phyloP scores from a whole-genome alignment of 805 yeast genomes.

The Candida maris region DNA sequence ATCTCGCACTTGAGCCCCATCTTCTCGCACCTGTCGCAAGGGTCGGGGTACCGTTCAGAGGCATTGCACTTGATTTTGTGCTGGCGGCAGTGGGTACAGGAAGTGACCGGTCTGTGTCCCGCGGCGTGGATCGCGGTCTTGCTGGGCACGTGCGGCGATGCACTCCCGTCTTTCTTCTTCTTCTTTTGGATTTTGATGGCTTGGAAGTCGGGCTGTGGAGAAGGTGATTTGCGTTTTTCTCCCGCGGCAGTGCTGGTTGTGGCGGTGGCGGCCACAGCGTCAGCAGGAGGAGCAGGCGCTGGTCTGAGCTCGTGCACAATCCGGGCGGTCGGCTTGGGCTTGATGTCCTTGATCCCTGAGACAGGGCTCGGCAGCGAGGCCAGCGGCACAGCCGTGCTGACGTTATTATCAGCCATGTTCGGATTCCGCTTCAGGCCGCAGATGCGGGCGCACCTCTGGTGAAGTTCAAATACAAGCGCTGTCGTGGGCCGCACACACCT shows the following conservation, averaged over 20 bases:
- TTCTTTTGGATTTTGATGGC: slow-evolving; percentile 1
- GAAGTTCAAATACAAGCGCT: too few relatives aligned
- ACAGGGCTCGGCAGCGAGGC: too few relatives aligned
- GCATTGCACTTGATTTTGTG: slow-evolving; percentile 95
- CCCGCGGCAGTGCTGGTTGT: too few relatives aligned
- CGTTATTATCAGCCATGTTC: not conserved
- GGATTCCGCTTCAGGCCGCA: not conserved
- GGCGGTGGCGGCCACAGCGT: too few relatives aligned
- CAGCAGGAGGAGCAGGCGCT: too few relatives aligned
- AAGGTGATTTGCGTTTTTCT: not conserved
- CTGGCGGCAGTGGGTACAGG: slow-evolving; percentile 92
- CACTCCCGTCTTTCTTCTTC: slow-evolving; percentile 9
- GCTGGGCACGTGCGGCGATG: not conserved
- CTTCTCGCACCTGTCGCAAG: slow-evolving; percentile 79
- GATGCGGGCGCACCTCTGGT: too few relatives aligned
- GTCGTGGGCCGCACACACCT: too few relatives aligned
- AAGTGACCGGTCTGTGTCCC: slow-evolving; percentile 83
- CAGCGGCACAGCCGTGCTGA: too few relatives aligned
- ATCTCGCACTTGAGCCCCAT: slow-evolving; percentile 81
- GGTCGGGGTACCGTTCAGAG: slow-evolving; percentile 70
- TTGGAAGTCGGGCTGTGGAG: not conserved
- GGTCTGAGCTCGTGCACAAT: too few relatives aligned
- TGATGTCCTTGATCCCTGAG: too few relatives aligned
- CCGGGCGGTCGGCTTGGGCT: too few relatives aligned
- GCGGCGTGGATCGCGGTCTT: slow-evolving; percentile 27